Conservation (phyloP, 345 rosid genomes). For the Lepidium sativum region DNA sequence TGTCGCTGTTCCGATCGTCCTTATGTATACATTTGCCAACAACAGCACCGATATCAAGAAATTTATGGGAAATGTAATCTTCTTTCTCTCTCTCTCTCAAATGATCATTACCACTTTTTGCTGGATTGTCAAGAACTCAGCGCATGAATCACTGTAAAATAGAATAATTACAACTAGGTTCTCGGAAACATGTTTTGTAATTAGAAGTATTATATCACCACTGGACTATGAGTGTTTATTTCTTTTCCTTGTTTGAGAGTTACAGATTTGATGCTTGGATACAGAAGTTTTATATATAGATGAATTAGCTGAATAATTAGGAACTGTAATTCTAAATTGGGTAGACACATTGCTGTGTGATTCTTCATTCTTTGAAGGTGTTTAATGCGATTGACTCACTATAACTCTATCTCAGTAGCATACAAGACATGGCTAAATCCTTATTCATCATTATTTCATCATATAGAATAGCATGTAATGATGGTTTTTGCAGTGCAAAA, state of each 20-base stretch:
- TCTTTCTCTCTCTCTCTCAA: neutral
- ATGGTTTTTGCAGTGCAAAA: neutral
- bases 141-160: too few species aligned
- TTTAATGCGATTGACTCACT: neutral
- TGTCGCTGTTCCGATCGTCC: slow-evolving; percentile 55
- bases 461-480: neutral
- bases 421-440: neutral
- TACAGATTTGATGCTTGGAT: neutral
- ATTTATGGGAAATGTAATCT: slow-evolving; percentile 71
- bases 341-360: neutral
- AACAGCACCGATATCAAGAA: slow-evolving; percentile 72
- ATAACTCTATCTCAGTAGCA: neutral
- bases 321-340: neutral
- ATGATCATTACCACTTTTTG: too few species aligned
- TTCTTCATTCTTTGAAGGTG: neutral
- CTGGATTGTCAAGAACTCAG: too few species aligned
- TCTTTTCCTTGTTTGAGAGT: neutral
- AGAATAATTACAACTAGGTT: too few species aligned
- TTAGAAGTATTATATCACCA: neutral
- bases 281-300: neutral
- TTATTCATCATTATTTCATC: neutral
- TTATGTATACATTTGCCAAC: slow-evolving; percentile 78
- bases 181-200: neutral
- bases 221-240: neutral
- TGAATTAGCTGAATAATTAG: neutral